Percentiles rank a stretch among this genome's conserved stretches.
Conservation (phyloP, 73 alveolate species). For the Tetrahymena thermophila region DNA sequence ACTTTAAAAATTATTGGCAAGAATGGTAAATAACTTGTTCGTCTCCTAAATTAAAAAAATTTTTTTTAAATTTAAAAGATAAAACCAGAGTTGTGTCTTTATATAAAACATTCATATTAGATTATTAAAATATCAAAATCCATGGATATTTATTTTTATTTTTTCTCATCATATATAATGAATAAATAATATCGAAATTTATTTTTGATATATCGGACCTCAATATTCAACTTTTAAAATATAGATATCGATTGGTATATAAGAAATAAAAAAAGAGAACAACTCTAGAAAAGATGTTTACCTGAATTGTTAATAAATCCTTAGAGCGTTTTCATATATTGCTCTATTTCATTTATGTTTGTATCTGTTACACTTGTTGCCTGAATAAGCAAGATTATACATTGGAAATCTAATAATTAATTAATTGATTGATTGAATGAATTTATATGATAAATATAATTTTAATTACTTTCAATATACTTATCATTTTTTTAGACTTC, state of each 20-base stretch:
- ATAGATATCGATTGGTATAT: too few relatives aligned
- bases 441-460: neutral
- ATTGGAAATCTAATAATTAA: neutral
- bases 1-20: neutral
- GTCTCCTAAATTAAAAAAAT: neutral
- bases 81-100: too few relatives aligned
- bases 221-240: too few relatives aligned
- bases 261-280: too few relatives aligned
- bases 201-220: too few relatives aligned
- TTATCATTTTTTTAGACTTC: neutral
- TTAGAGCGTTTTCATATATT: neutral
- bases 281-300: neutral
- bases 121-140: too few relatives aligned
- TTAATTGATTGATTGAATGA: neutral
- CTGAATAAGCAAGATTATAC: neutral
- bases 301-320: neutral
- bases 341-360: neutral
- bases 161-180: too few relatives aligned
- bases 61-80: neutral
- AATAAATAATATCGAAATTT: too few relatives aligned
- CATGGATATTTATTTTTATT: too few relatives aligned
- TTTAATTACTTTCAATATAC: neutral
- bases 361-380: neutral
- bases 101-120: too few relatives aligned
- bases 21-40: neutral